These are phyloP conservation scores for Candida caryicola DNA, from an alignment of 805 yeast genomes.

Conservation along the genomic window DNA sequence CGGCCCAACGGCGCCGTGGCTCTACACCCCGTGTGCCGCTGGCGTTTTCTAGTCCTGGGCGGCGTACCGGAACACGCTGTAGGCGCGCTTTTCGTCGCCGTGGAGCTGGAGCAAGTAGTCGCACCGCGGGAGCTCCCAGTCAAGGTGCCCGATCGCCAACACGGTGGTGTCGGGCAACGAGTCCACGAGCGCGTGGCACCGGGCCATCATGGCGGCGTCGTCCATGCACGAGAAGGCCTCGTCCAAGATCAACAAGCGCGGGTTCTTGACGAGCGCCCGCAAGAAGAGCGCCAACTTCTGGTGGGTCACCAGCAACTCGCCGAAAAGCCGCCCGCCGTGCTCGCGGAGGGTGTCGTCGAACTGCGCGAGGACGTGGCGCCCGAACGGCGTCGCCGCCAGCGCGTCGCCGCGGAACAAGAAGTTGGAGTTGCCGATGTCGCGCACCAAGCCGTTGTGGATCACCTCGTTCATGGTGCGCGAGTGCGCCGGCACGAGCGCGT, in stretches of 20 bases:
- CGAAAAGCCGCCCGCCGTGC: constrained; percentile 42
- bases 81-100: constrained; percentile 29
- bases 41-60: too few relatives aligned
- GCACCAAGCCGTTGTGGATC: constrained; percentile 66
- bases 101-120: constrained; percentile 39
- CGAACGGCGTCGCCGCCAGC: constrained; percentile 12
- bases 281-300: constrained; percentile 78
- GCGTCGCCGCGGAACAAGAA: constrained; percentile 45
- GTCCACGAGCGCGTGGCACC: constrained; percentile 31
- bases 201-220: constrained; percentile 40
- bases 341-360: constrained; percentile 32
- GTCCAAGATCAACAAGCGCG: constrained; percentile 76
- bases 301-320: constrained; percentile 58
- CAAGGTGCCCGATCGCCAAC: constrained; percentile 78
- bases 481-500: constrained; percentile 69
- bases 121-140: constrained; percentile 74
- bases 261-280: constrained; percentile 74
- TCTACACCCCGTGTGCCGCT: too few relatives aligned
- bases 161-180: constrained; percentile 52
- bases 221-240: constrained; percentile 94
- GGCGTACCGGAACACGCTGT: constrained; percentile 12
- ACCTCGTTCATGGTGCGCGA: constrained; percentile 51
- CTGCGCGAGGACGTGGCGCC: constrained; percentile 15
- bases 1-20: too few relatives aligned
- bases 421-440: constrained; percentile 54